Conservation (phyloP, 2,329 filamentous ascomycete species). For the Aureobasidium sp. region DNA sequence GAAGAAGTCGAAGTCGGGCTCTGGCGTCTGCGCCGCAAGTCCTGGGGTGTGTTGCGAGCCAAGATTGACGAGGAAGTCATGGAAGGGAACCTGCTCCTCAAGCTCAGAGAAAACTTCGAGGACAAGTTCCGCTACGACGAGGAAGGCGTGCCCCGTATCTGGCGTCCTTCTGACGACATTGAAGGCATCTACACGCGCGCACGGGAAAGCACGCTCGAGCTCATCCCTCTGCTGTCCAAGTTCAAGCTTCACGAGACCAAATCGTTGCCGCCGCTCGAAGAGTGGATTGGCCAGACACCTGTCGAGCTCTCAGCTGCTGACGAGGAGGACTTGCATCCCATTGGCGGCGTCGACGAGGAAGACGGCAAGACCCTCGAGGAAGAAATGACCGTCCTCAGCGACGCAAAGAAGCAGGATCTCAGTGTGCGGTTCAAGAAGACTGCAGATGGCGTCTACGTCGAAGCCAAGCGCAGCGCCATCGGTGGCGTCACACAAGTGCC, state of each 20-base stretch:
- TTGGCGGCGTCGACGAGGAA: slow-evolving; percentile 90
- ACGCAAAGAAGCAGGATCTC: slow-evolving; percentile 83
- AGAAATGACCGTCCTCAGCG: slow-evolving; percentile 90
- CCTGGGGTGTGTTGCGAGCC: slow-evolving; percentile 81
- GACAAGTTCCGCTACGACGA: slow-evolving; percentile 99
- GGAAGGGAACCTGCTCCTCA: slow-evolving; percentile 92
- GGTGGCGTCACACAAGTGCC: slow-evolving; percentile 92
- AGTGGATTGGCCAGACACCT: slow-evolving; percentile 76
- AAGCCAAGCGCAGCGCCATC: slow-evolving; percentile 94
- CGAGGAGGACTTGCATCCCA: slow-evolving; percentile 81
- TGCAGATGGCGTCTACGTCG: slow-evolving; percentile 93
- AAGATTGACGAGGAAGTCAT: slow-evolving; percentile 97
- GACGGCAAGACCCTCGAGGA: slow-evolving; percentile 84
- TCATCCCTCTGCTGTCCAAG: slow-evolving; percentile 81
- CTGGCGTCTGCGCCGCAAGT: slow-evolving; percentile 88
- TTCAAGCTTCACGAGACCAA: slow-evolving; percentile 74
- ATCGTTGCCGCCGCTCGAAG: slow-evolving; percentile 70
- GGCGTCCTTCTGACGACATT: slow-evolving; percentile 94
- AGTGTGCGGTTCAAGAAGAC: slow-evolving; percentile 97
- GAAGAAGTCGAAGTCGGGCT: slow-evolving; percentile 89
- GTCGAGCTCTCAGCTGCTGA: slow-evolving; percentile 68
- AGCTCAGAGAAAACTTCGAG: slow-evolving; percentile 96
- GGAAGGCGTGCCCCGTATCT: slow-evolving; percentile 87
- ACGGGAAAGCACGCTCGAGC: slow-evolving; percentile 80
- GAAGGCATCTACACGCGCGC: slow-evolving; percentile 91